Evolutionary conservation across 2,329 filamentous ascomycete genomes (phyloP), one percentile per base, ranked within the genome.

Genomic region (Xylariaceae sp.): DNA sequence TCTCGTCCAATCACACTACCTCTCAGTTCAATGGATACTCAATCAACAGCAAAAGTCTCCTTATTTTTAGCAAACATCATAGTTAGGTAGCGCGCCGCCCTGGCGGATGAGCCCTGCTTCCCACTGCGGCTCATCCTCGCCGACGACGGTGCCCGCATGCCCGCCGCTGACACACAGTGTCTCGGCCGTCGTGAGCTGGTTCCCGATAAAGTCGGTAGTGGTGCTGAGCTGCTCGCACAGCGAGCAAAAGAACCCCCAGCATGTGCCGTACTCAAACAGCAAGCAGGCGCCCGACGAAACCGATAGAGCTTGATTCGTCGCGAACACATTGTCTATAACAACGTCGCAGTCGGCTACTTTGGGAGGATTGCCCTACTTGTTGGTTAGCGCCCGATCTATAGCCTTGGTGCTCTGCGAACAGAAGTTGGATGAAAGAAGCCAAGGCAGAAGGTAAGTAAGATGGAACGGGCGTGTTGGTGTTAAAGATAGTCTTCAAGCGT

Each of bases 221-320:
- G 70, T 72, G 27, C 50, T 54, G 27, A 73, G 58, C 29, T 64
- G 65, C 40, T 62, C 30, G 63, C 71, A 73, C 18, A 73, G 60
- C 29, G 69, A 66, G 62, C 70, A 73, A 65, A 73, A 73, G 64
- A 72, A 73, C 39, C 64, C 71, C 63, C 67, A 64, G 60, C 71
- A 73, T n/a, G 70, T 71, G 23, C 61, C 30, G 53, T 57, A 70
- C n/a, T 64, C 53, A 57, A 71, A 73, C 26, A 65, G 52, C 15
- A 73, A 61, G 59, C 71, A 73, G 16, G 68, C 59, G 54, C 65
- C 68, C 27, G 65, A 46, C 21, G 67, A 52, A 16, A 73, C 55
- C 16, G 67, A 61, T 24, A 72, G 56, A 6, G 65, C 53, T 44
- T 68, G 61, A 46, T 65, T 59, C 20, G 67, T 58, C 10, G 53